These are phyloP conservation scores for Sugiyamaella marilandica DNA, from an alignment of 805 yeast species.

Conservation along the genomic window DNA sequence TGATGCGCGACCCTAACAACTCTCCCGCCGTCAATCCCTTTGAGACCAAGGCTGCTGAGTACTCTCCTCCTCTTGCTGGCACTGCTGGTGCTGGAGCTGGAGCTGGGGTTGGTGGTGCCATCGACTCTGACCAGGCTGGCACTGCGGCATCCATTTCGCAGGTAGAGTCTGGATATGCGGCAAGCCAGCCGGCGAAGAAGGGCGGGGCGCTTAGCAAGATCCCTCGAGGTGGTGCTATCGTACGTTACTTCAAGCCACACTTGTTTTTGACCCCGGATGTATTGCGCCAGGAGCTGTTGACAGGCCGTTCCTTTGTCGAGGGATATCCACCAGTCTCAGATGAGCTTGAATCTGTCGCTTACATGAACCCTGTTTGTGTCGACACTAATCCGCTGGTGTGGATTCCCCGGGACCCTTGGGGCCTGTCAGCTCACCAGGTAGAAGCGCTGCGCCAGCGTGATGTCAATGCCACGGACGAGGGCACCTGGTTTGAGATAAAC, in stretches of 20 bases:
- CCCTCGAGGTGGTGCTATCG: constrained; percentile 27
- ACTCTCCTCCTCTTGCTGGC: not conserved
- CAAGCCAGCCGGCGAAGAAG: not conserved
- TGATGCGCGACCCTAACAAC: constrained; percentile 19
- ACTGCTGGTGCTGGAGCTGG: no score
- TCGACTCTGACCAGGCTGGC: not conserved
- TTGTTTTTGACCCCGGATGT: constrained; percentile 41
- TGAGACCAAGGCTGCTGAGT: not conserved
- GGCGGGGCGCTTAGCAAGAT: not conserved
- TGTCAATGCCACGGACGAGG: constrained; percentile 62
- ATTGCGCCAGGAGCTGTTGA: constrained; percentile 26
- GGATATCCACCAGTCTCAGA: constrained; percentile 30
- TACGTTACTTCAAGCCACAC: constrained; percentile 54
- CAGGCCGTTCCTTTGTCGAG: constrained; percentile 28
- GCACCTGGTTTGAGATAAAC: constrained; percentile 49
- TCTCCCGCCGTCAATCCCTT: not conserved
- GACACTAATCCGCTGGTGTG: constrained; percentile 73
- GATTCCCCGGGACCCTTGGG: constrained; percentile 89
- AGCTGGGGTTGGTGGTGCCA: not conserved
- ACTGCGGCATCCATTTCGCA: not conserved
- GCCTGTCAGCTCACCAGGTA: constrained; percentile 62
- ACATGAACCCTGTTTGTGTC: constrained; percentile 67
- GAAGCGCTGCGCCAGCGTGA: constrained; percentile 46
- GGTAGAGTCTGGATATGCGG: constrained; percentile 6
- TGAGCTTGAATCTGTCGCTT: constrained; percentile 57